Evolutionary conservation across 2,329 filamentous ascomycete genomes (phyloP).

Genomic region (Aureobasidium sp.): DNA sequence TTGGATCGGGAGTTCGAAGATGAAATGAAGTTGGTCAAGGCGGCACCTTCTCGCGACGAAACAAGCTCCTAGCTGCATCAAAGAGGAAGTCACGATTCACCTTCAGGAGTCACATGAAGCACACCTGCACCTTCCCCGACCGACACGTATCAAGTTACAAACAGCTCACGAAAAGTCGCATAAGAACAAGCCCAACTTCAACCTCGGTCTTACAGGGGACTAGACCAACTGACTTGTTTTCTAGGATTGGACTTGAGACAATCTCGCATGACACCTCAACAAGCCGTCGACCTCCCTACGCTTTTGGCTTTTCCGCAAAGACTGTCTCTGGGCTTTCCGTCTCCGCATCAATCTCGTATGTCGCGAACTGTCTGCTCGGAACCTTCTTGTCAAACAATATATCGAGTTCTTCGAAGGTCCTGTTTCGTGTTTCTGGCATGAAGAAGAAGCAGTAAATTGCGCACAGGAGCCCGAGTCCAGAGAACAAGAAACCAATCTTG

Average conservation of each 20-base stretch:
- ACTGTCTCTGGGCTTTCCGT: neutral
- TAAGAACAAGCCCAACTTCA: neutral
- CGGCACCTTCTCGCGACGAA: neutral
- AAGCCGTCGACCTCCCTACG: neutral
- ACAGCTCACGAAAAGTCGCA: neutral
- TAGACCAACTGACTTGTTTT: neutral
- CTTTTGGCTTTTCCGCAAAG: neutral
- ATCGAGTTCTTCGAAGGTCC: slow-evolving; percentile 33
- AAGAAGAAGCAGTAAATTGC: slow-evolving; percentile 28
- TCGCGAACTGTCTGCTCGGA: slow-evolving; percentile 23
- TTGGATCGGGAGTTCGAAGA: neutral
- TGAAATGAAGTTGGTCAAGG: neutral
- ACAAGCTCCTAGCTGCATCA: neutral
- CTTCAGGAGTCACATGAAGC: neutral
- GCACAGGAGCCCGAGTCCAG: slow-evolving; percentile 25
- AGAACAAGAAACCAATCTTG: slow-evolving; percentile 31
- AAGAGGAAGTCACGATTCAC: neutral
- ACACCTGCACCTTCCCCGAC: neutral
- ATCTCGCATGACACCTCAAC: neutral
- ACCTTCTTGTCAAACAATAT: slow-evolving; percentile 30
- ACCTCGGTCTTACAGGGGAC: neutral
- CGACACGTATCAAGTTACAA: neutral
- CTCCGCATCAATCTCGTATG: neutral
- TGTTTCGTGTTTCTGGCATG: slow-evolving; percentile 30
- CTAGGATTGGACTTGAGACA: neutral